Evolutionary conservation across 805 yeast genomes (phyloP), one percentile per base, ranked within the genome.

Genomic region (Tetrapisispora arboricola): DNA sequence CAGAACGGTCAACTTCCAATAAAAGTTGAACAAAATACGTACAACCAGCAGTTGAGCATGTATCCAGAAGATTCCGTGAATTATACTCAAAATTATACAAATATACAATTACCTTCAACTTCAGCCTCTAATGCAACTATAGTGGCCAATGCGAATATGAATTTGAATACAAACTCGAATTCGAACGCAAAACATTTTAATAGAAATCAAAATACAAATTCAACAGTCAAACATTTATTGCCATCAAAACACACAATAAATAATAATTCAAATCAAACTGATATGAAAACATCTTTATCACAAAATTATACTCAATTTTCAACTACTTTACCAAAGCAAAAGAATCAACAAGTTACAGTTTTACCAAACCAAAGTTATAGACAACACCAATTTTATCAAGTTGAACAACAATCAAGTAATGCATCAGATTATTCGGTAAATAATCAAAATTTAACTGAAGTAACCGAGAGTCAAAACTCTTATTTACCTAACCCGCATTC

Each of bases 361-460:
- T 34, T 34, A 34, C 28, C 37, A 34, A 34, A 24, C n/a, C 37
- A 34, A 34, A 34, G 10, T 34, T 34, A 34, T 34, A 24, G 28
- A 24, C 37, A 34, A 24, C 29, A 24, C 6, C 31, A 28, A n/a
- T 34, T 15, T 13, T 34, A 22, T 17, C 29, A 34, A 34, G 29
- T 12, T 5, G 36, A 22, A 8, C 27, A 27, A 6, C 12, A 27
- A 12, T 27, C 25, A 33, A 33, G 15, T 15, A 33, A 22, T 22
- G 28, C 7, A 22, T 7, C n/a, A 8, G 24, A 22, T 33, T 33
- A 21, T 15, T 13, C 7, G 11, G 12, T 24, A 3, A 33, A 33
- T 24, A 25, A 10, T 17, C 37, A 22, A 15, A 34, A 24, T 17
- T 5, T 22, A 10, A 15, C 28, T 11, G 27, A 34, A 16, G 6